Base-by-base conservation (phyloP, 306 rosid genomes). In the Pyrus betulifolia region DNA sequence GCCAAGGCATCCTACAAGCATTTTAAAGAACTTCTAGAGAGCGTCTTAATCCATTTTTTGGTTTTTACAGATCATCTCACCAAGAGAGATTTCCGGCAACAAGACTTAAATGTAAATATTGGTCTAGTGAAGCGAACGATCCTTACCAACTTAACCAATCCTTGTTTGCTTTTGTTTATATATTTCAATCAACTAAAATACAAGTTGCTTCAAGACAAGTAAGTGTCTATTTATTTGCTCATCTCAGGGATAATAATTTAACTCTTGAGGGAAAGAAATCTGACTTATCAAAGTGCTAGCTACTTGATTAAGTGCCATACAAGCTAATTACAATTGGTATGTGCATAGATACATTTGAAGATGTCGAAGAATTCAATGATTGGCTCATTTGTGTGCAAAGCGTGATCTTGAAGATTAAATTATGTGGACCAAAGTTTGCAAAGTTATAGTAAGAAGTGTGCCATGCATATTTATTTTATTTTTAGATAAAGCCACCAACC, bases 61-160 rank as follows among this genome's bases (percentile, higher is more conserved):
- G 22, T 6, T 54, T 54, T 19, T 19, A 54, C 0, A 6, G 0
- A 19, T 18, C 3, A 8, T 42, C 11, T 8, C 11, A 19, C 0
- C 0, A 18, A 52, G n/a, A 52, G 1, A 2, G 3, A 52, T 52
- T 52, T 0, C 4, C 0, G 3, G 11, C 11, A 6, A 0, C 3
- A 4, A 0, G 0, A 6, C 4, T 6, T 4, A 1, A 54, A 54
- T 0, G 1, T 54, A 19, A 0, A 18, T 5, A 1, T 19, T 42
- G 4, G 1, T 2, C 8, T 54, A 0, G 5, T 0, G 0, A 19
- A 54, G 1, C 6, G 1, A 54, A 54, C 2, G 1, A 54, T 6
- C 0, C 0, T 42, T 19, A 54, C 0, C 4, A 19, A 19, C 4
- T 19, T 23, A 7, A 54, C 1, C 11, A 54, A 54, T 1, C 2